phyloP scores from a whole-genome alignment of 169 alveolate genomes.

The Besnoitia besnoiti region DNA sequence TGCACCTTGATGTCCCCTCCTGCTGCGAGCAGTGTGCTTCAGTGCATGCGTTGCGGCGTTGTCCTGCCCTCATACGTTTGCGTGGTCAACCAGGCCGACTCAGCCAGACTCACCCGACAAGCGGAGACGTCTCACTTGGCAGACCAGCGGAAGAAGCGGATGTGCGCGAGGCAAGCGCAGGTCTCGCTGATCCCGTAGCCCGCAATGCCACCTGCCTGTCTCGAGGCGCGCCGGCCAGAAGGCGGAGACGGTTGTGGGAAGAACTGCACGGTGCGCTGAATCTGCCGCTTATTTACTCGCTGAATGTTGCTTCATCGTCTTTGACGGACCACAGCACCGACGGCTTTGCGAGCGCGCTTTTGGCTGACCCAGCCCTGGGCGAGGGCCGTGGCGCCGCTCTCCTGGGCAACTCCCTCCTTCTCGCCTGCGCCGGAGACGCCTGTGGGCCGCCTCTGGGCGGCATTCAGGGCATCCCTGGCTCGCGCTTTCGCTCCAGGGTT shows the following conservation, averaged over 20 bases:
- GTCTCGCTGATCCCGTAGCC: no score
- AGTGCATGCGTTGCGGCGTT: no score
- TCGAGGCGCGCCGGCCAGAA: no score
- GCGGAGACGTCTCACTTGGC: no score
- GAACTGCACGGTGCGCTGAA: background rate
- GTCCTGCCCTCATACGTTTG: no score
- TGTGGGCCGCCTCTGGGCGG: background rate
- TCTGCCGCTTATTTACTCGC: background rate
- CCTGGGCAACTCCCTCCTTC: background rate
- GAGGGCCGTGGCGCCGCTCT: background rate
- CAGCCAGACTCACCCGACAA: no score
- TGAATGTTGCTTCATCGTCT: background rate
- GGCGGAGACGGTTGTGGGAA: constrained; percentile 8
- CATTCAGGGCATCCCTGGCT: constrained; percentile 1
- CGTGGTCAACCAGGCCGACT: no score
- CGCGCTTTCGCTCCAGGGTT: background rate
- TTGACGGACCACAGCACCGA: background rate
- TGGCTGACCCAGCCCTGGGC: background rate
- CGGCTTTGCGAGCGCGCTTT: background rate
- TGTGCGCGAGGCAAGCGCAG: no score
- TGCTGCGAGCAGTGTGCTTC: no score
- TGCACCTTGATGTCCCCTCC: no score
- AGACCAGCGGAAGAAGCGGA: no score
- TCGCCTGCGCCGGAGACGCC: background rate
- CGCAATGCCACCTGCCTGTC: no score